phyloP scores from a whole-genome alignment of 2,329 filamentous ascomycete genomes.

The Aspergillus pseudoglaucus region DNA sequence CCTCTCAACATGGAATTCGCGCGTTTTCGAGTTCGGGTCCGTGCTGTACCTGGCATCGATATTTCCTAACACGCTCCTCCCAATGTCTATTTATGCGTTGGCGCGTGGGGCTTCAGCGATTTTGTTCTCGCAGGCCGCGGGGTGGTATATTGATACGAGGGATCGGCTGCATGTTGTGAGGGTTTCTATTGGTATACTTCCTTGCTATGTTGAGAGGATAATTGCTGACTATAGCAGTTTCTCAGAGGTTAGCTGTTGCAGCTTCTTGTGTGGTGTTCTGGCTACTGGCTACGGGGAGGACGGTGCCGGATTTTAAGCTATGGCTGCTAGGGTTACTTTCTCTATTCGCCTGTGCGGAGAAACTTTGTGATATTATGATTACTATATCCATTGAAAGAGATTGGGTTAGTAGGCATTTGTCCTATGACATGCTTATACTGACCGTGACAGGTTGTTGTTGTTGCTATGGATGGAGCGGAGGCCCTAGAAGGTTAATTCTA shows the following conservation, averaged over 20 bases:
- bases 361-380: conserved; percentile 58
- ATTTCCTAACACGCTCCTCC: conserved; percentile 53
- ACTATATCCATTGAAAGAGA: conserved; percentile 62
- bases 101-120: conserved; percentile 46
- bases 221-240: conserved; percentile 9
- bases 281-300: conserved; percentile 8
- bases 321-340: conserved; percentile 20
- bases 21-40: conserved; percentile 53
- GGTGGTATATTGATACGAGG: conserved; percentile 37
- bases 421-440: background rate
- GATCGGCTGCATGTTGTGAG: conserved; percentile 7
- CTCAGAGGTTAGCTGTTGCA: conserved; percentile 31
- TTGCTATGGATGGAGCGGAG: conserved; percentile 4
- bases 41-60: conserved; percentile 49
- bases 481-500: background rate
- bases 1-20: conserved; percentile 55
- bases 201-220: background rate
- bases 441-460: conserved; percentile 6
- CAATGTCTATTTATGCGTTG: conserved; percentile 59
- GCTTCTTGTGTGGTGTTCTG: conserved; percentile 40
- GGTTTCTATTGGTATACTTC: conserved; percentile 5
- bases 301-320: no score
- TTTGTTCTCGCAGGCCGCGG: conserved; percentile 32
- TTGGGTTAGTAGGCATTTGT: conserved; percentile 46
- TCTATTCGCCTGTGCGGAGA: conserved; percentile 59